phyloP scores from a whole-genome alignment of 306 rosid species.

The Ormosia semicastrata region DNA sequence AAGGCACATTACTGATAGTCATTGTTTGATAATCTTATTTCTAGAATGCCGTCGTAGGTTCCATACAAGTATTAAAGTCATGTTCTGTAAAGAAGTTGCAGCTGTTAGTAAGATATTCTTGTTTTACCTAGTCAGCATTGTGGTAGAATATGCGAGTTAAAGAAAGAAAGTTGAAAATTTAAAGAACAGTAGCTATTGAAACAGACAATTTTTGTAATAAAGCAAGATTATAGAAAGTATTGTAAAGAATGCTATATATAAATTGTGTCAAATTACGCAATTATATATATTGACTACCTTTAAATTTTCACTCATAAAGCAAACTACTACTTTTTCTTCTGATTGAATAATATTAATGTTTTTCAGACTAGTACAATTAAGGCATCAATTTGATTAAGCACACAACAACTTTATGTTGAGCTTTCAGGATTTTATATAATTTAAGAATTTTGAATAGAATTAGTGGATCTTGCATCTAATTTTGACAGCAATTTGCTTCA shows the following conservation, averaged over 20 bases:
- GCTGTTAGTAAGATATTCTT: not conserved
- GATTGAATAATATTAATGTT: not conserved
- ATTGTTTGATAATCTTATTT: conserved; percentile 4
- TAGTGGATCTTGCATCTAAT: not conserved
- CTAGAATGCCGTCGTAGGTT: not conserved
- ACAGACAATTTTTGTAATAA: not conserved
- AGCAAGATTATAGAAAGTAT: not conserved
- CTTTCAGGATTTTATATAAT: not conserved
- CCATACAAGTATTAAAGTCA: not conserved
- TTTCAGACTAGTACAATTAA: not conserved
- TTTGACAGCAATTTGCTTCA: not conserved
- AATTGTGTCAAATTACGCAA: not conserved
- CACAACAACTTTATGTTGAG: not conserved
- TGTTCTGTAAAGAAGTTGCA: not conserved
- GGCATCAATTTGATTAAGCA: conserved; percentile 1
- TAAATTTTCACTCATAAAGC: not conserved
- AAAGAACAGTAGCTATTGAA: not conserved
- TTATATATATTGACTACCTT: not conserved
- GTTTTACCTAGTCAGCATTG: conserved; percentile 5
- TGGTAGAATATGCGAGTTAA: not conserved
- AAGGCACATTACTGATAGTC: not conserved
- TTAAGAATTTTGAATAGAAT: conserved; percentile 6
- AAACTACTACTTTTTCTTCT: not conserved
- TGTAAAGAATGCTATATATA: not conserved
- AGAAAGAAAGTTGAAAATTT: conserved; percentile 12